Base-by-base conservation (phyloP, 495 filamentous ascomycete genomes). In the Lophiotrema nucula region DNA sequence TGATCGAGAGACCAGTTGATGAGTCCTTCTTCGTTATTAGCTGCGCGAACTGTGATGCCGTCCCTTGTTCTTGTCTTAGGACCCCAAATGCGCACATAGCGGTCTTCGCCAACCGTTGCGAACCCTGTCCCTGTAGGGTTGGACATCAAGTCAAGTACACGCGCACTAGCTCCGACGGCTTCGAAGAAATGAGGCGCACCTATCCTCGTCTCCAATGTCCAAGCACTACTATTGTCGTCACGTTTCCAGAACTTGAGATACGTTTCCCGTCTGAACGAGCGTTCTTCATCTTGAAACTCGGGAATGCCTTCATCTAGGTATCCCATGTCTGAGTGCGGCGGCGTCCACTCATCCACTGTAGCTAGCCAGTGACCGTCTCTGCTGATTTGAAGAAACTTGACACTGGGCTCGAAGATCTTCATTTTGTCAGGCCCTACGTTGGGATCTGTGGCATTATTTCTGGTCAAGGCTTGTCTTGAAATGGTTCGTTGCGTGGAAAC, bases 171-270 rank as follows among this genome's bases (percentile, higher is more conserved):
- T 4, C 19, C 18, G 10, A 62, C 58, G 33, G 48, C 72, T n/a
- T 67, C 69, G 43, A 66, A 60, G 43, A 80, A 77, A 73, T 99
- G 93, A 15, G 93, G 92, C 12, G 83, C 78, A 69, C 96, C 88
- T 37, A 97, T 82, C 18, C 92, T 80, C 5, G 90, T 86, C 25
- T 88, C 81, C 12, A 97, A 73, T 66, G 89, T 82, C 80, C 92
- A 89, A 1, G 75, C 68, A 37, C 77, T 76, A 27, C 76, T 78
- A 27, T 82, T 80, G 19, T 78, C 70, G 35, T 80, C 81, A 79
- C 89, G 90, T 49, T 79, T 79, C 93, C 93, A 99, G 68, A 99
- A 92, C 64, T 92, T 96, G 21, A 99, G 74, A 61, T 85, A 88
- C 1, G 89, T 78, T 66, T 99, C 93, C 12, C 66, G 60, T 4